A percentile compares a stretch with the other conserved stretches of the same genome.
phyloP scores from a whole-genome alignment of 1,284 basidiomycete genomes.

The Ceratorhiza oryzae-sativae region DNA sequence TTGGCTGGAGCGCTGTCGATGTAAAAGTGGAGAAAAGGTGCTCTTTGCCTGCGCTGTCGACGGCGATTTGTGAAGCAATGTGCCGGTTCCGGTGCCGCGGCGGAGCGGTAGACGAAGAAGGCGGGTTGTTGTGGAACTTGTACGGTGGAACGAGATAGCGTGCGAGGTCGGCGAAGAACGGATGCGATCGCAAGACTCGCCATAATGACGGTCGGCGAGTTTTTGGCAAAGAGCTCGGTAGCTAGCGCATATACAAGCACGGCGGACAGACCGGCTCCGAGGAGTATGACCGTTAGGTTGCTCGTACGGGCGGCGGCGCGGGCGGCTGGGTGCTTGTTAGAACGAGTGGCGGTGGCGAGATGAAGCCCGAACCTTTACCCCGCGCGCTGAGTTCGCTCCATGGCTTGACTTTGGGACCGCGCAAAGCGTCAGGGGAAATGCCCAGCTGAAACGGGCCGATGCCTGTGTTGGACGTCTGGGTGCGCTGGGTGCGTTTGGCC shows the following conservation, averaged over 20 bases:
- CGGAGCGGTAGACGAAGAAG: constrained; percentile 69
- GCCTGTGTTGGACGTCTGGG: constrained; percentile 43
- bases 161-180: constrained; percentile 74
- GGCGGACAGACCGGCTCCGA: constrained; percentile 82
- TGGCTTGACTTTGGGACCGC: constrained; percentile 64
- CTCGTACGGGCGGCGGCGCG: constrained; percentile 81
- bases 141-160: constrained; percentile 70
- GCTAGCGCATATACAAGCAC: constrained; percentile 70
- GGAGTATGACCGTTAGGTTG: constrained; percentile 81
- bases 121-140: constrained; percentile 78
- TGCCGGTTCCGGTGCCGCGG: constrained; percentile 81
- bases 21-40: constrained; percentile 83
- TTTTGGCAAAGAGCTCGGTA: constrained; percentile 81
- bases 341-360: constrained; percentile 25
- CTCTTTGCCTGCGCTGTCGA: constrained; percentile 73
- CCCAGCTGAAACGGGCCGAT: constrained; percentile 87
- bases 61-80: constrained; percentile 73
- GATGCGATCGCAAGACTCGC: constrained; percentile 84
- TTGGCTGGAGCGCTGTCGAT: constrained; percentile 49
- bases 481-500: constrained; percentile 20
- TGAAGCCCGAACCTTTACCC: constrained; percentile 67
- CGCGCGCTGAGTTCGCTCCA: constrained; percentile 84
- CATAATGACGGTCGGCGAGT: constrained; percentile 92
- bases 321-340: constrained; percentile 59
- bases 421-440: constrained; percentile 62